Conservation (phyloP, 2,329 filamentous ascomycete genomes). For the Thelonectria blattea region DNA sequence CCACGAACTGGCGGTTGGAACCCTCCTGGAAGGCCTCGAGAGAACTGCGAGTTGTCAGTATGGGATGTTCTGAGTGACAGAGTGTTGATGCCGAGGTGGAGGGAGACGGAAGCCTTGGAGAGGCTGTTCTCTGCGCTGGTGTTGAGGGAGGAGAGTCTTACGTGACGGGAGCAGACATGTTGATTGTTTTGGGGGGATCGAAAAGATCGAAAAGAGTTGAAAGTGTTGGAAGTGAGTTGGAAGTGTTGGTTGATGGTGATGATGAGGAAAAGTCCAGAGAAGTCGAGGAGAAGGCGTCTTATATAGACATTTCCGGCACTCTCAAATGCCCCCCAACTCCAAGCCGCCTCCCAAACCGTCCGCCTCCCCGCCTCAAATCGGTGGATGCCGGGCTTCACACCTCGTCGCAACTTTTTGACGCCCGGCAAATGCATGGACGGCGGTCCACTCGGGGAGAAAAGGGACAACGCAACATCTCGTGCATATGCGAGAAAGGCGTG, state of each 20-base stretch:
- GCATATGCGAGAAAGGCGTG: background rate
- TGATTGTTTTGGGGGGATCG: slow-evolving; percentile 28
- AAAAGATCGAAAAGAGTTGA: slow-evolving; percentile 25
- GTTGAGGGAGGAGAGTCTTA: slow-evolving; percentile 25
- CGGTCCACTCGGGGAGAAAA: background rate
- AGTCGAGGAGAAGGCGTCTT: background rate
- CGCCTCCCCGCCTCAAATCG: background rate
- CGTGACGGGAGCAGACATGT: slow-evolving; percentile 38
- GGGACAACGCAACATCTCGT: background rate
- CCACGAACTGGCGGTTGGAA: slow-evolving; percentile 31
- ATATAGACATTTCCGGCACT: background rate
- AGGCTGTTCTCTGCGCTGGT: background rate
- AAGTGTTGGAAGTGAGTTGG: slow-evolving; percentile 29
- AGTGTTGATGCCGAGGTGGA: background rate
- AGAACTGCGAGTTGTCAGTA: slow-evolving; percentile 27
- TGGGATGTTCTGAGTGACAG: background rate
- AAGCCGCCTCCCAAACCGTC: too few relatives aligned
- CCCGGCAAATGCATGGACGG: background rate
- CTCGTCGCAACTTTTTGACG: background rate
- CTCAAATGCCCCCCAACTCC: background rate
- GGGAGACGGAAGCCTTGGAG: background rate
- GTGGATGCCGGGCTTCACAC: background rate
- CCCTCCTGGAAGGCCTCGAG: slow-evolving; percentile 31
- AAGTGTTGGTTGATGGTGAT: slow-evolving; percentile 10
- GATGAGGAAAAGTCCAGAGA: slow-evolving; percentile 1